These are phyloP conservation scores for Amauroascus niger DNA, from an alignment of 2,329 filamentous ascomycete species.

Conservation along the genomic window DNA sequence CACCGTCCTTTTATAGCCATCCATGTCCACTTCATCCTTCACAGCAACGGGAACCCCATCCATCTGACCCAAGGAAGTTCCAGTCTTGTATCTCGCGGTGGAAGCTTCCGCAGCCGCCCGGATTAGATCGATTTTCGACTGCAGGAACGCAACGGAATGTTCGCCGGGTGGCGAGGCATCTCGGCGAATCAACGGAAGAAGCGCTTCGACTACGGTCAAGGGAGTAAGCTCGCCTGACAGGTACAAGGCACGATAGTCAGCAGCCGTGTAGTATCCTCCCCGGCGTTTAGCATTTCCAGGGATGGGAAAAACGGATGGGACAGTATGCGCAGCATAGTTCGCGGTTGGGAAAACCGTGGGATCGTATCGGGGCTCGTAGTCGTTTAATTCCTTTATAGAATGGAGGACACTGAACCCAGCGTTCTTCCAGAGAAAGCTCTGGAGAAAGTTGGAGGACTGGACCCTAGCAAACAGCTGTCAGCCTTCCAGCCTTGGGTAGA, in stretches of 20 bases:
- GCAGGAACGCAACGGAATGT: slow-evolving; percentile 65
- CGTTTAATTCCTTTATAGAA: slow-evolving; percentile 45
- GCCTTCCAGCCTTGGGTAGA: too few species aligned
- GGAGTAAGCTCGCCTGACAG: slow-evolving; percentile 61
- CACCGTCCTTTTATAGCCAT: slow-evolving; percentile 58
- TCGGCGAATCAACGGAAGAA: slow-evolving; percentile 61
- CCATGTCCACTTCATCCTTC: slow-evolving; percentile 68
- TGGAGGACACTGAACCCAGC: slow-evolving; percentile 55
- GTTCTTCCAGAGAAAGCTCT: slow-evolving; percentile 60
- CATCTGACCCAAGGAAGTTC: slow-evolving; percentile 56
- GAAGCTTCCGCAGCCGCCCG: slow-evolving; percentile 62
- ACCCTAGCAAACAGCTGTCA: slow-evolving; percentile 45
- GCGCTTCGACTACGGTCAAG: slow-evolving; percentile 56
- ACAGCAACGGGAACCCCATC: slow-evolving; percentile 76
- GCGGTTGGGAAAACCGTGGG: slow-evolving; percentile 46
- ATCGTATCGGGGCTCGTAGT: slow-evolving; percentile 47
- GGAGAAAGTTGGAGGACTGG: slow-evolving; percentile 50
- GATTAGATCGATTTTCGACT: slow-evolving; percentile 53
- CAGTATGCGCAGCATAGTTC: slow-evolving; percentile 16
- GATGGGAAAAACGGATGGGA: slow-evolving; percentile 19
- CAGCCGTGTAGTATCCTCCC: slow-evolving; percentile 54
- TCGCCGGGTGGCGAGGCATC: slow-evolving; percentile 46
- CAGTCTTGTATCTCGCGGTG: slow-evolving; percentile 59
- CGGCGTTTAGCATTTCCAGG: slow-evolving; percentile 29
- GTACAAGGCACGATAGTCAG: slow-evolving; percentile 71